Base-by-base conservation (phyloP, 1,284 basidiomycete genomes). In the Ceratobasidium sp. region DNA sequence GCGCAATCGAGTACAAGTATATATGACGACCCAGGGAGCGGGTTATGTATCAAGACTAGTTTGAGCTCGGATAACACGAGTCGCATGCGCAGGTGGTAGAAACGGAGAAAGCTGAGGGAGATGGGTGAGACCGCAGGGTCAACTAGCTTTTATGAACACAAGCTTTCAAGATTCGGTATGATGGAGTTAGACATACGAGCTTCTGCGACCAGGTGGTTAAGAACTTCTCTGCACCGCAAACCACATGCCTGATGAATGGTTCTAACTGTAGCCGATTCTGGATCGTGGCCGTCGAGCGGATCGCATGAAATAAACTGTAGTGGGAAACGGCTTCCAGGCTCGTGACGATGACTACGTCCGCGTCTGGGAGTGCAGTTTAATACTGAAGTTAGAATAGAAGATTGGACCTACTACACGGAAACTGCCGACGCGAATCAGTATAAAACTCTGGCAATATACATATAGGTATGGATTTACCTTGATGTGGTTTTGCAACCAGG, bases 61-160 rank as follows among this genome's bases (percentile, higher is more conserved):
- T 49, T 49, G 60, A 64, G 60, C 25, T 64, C 60, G n/a, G n/a
- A 25, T 17, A 35, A 29, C 7, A 45, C 49, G 6, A 64, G 47
- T 3, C 34, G 31, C 32, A 64, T 35, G 35, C 47, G 45, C 13
- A 64, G 38, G 31, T 52, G 47, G 20, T 52, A 38, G 42, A 64
- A 64, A 6, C 49, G 45, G 20, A 64, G 15, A 22, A 64, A 52
- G 6, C 43, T 20, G 12, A 32, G 31, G 10, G 60, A 64, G 17
- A 62, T 27, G 2, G 25, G 58, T 5, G 58, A n/a, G 13, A 62
- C 5, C 5, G 20, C 47, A 3, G 57, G 43, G 31, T 60, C 57
- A 8, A 34, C 57, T 60, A n/a, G n/a, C n/a, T n/a, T n/a, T n/a
- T n/a, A n/a, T n/a, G n/a, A 27, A 29, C 3, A 42, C 20, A 27